Evolutionary conservation across 345 rosid genomes (phyloP).

Genomic region (Salix purpurea): DNA sequence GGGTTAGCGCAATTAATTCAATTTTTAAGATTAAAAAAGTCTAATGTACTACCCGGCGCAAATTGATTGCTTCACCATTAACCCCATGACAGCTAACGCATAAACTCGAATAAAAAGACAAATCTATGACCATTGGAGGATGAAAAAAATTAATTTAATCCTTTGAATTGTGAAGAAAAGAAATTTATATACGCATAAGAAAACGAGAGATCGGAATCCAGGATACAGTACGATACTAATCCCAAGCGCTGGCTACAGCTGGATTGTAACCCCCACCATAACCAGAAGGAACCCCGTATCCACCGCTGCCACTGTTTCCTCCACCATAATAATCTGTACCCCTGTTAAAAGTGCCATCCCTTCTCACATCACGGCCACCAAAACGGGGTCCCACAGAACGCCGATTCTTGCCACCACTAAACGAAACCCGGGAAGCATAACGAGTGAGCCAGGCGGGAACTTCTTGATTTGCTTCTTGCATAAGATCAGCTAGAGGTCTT

Average conservation of each 20-base stretch:
- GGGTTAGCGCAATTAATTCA: neutral
- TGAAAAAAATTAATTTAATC: neutral
- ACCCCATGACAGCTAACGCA: neutral
- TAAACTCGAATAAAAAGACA: neutral
- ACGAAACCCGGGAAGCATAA: conserved; percentile 17
- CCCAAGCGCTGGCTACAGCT: conserved; percentile 31
- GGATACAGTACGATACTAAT: neutral
- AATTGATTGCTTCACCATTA: neutral
- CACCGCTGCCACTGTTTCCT: conserved; percentile 6
- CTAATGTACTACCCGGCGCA: neutral
- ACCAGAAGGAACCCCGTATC: conserved; percentile 15
- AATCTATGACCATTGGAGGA: neutral
- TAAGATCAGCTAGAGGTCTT: conserved; percentile 22
- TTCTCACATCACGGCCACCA: conserved; percentile 28
- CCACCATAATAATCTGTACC: conserved; percentile 23
- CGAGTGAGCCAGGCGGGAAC: conserved; percentile 32
- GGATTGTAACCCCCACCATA: conserved; percentile 21
- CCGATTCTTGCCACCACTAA: conserved; percentile 21
- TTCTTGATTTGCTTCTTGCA: conserved; percentile 34
- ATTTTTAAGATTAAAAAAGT: neutral
- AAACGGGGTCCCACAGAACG: conserved; percentile 22
- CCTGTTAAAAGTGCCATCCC: conserved; percentile 15
- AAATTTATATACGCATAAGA: conserved; percentile 10
- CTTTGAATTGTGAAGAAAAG: neutral
- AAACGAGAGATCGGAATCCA: conserved; percentile 9